Base-by-base conservation (phyloP, 768 basidiomycete genomes). In the Boletus sensibilis region DNA sequence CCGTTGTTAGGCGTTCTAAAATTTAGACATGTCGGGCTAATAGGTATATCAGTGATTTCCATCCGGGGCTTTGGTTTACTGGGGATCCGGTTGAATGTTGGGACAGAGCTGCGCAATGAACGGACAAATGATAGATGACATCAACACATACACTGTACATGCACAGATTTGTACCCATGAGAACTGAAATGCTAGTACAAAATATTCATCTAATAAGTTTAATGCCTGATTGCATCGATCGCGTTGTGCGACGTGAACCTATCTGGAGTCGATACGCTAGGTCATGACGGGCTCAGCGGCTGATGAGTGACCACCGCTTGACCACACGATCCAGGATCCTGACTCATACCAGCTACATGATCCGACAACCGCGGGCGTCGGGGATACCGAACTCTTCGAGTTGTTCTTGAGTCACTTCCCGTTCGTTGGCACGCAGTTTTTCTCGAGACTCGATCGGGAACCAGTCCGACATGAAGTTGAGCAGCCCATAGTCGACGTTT, bases 391-490 rank as follows among this genome's bases (percentile, higher is more conserved):
- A 64, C 63, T 86, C 87, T 56, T 78, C 72, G 20, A 88, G 67
- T 63, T 90, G 79, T 72, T 96, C 93, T 43, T 78, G 71, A 0
- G 82, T 78, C 0, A 86, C 84, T 68, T 97, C 94, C 46, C 73
- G 76, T 69, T 90, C 86, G 68, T 94, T 94, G 59, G 82, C 79
- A 62, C 79, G 82, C 44, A 84, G 74, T 69, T 97, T 97, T 63
- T 79, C 79, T 55, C 78, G 82, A 16, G 92, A 79, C 68, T 97
- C 95, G 14, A 82, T 67, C 0, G 95, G 93, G 71, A 98, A 98
- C 92, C 93, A 97, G 63, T 90, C 86, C 55, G 87, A 80, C 87
- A 97, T 92, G 63, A 93, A 94, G 61, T 92, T 89, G 44, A 88
- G 75, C 44, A 92, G 68, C 2, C 84, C 89, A 80, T 83, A 84